Conservation (phyloP, 2,329 filamentous ascomycete species). For the Aspergillus sp. region DNA sequence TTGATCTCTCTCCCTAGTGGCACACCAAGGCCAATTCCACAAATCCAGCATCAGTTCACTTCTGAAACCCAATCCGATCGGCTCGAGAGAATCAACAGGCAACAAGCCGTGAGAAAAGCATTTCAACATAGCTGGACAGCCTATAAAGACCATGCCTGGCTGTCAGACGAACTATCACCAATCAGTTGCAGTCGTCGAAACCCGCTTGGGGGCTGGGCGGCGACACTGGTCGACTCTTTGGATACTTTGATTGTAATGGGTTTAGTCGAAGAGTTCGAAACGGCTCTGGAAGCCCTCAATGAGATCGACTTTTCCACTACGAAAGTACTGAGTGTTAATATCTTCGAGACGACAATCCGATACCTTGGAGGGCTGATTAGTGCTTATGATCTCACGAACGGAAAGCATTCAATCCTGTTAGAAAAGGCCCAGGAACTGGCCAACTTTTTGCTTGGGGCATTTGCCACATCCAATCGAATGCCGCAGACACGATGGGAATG, state of each 20-base stretch:
- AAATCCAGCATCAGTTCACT: constrained; percentile 67
- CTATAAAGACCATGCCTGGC: constrained; percentile 73
- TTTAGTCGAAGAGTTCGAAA: constrained; percentile 68
- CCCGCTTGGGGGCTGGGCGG: constrained; percentile 83
- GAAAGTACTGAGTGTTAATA: constrained; percentile 61
- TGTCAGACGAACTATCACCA: constrained; percentile 76
- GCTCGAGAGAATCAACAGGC: constrained; percentile 57
- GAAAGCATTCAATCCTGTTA: constrained; percentile 60
- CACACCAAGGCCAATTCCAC: constrained; percentile 62
- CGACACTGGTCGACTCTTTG: constrained; percentile 72
- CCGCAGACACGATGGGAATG: constrained; percentile 72
- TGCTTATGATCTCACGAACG: constrained; percentile 76
- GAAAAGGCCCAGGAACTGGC: constrained; percentile 73
- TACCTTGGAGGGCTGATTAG: constrained; percentile 78
- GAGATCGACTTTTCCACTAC: constrained; percentile 75
- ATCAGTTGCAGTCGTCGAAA: constrained; percentile 64
- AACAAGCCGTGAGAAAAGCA: constrained; percentile 63
- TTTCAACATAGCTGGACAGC: constrained; percentile 72
- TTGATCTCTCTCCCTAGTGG: constrained; percentile 65
- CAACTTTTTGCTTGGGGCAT: constrained; percentile 70
- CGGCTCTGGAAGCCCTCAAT: constrained; percentile 62
- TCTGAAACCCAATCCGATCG: constrained; percentile 54
- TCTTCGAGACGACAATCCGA: constrained; percentile 88
- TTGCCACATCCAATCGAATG: constrained; percentile 88
- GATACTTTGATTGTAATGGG: constrained; percentile 82